These are phyloP conservation scores for Mucor indicus DNA, from an alignment of 371 early-diverging fungal species.

Conservation along the genomic window DNA sequence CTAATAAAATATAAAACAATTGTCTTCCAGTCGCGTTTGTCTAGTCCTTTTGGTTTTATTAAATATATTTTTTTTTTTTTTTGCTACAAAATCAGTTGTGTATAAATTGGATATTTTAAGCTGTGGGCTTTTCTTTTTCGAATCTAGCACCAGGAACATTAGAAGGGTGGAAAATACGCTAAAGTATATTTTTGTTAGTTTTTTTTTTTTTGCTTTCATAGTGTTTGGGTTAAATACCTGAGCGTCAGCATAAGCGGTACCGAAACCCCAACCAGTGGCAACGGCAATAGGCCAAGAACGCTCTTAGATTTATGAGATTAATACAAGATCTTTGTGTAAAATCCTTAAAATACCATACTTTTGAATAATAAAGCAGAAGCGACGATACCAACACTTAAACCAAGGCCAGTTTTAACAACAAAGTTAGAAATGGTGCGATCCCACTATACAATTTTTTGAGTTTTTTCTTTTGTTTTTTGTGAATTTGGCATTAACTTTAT, in stretches of 20 bases:
- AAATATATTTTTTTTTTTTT: too few relatives aligned
- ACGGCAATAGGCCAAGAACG: slow-evolving; percentile 89
- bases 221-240: slow-evolving; percentile 46
- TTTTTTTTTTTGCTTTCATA: background rate
- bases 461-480: background rate
- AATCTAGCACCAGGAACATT: slow-evolving; percentile 45
- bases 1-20: too few relatives aligned
- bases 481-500: background rate
- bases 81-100: too few relatives aligned
- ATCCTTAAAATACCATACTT: slow-evolving; percentile 55
- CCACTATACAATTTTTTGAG: slow-evolving; percentile 56
- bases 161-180: slow-evolving; percentile 51
- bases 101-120: too few relatives aligned
- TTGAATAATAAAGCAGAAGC: slow-evolving; percentile 87
- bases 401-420: slow-evolving; percentile 82
- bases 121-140: slow-evolving; percentile 46
- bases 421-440: slow-evolving; percentile 88
- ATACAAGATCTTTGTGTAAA: background rate
- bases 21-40: too few relatives aligned
- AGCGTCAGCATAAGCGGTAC: slow-evolving; percentile 86
- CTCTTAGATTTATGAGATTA: slow-evolving; percentile 44
- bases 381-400: slow-evolving; percentile 84
- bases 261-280: slow-evolving; percentile 84
- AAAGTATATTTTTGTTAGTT: background rate
- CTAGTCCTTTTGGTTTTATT: too few relatives aligned